Conservation (phyloP, 768 basidiomycete genomes). For the Kwoniella pini region DNA sequence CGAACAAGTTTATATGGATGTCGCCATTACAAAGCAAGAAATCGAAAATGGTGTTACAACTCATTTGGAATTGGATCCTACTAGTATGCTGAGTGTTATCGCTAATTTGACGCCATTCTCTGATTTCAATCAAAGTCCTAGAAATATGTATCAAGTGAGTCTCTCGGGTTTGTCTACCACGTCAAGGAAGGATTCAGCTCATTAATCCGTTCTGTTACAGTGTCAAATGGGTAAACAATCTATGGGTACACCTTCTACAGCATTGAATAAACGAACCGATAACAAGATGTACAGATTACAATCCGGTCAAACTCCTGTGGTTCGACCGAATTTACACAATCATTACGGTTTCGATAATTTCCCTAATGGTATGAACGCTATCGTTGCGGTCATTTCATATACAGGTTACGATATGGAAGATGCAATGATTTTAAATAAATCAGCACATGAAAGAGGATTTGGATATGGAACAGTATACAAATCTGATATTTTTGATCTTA, state of each 20-base stretch:
- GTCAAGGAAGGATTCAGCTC: too few relatives aligned
- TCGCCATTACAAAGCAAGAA: slow-evolving; percentile 86
- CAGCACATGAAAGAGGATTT: slow-evolving; percentile 95
- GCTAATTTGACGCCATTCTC: slow-evolving; percentile 98
- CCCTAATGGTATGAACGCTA: slow-evolving; percentile 96
- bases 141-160: slow-evolving; percentile 57
- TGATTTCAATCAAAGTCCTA: slow-evolving; percentile 90
- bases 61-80: slow-evolving; percentile 91
- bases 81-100: slow-evolving; percentile 92
- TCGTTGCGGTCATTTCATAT: slow-evolving; percentile 99
- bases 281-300: slow-evolving; percentile 98
- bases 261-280: slow-evolving; percentile 87
- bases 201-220: slow-evolving; percentile 56
- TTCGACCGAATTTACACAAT: slow-evolving; percentile 86
- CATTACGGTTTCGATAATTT: slow-evolving; percentile 97
- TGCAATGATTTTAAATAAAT: slow-evolving; percentile 99
- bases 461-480: slow-evolving; percentile 97
- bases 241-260: slow-evolving; percentile 97
- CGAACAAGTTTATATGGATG: slow-evolving; percentile 99
- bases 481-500: slow-evolving; percentile 84
- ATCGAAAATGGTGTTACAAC: slow-evolving; percentile 72
- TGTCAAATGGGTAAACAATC: slow-evolving; percentile 99
- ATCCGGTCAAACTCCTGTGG: slow-evolving; percentile 90
- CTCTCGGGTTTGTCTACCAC: too few relatives aligned
- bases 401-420: slow-evolving; percentile 99